Conservation (phyloP, 2,329 filamentous ascomycete genomes). For the Hymenoscyphus albidus region DNA sequence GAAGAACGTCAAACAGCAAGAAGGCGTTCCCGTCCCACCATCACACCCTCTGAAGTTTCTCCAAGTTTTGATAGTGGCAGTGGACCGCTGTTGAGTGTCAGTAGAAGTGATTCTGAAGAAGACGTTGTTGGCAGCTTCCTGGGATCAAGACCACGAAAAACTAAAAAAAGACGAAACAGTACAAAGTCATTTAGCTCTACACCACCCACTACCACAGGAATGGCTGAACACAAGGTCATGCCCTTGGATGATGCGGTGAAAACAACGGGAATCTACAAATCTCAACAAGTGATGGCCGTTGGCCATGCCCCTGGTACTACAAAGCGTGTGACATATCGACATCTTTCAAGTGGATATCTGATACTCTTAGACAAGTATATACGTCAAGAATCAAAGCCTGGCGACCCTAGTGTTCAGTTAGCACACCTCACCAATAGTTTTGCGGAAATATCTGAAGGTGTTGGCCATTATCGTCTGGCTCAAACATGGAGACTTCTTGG, state of each 20-base stretch:
- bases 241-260: slow-evolving; percentile 56
- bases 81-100: slow-evolving; percentile 50
- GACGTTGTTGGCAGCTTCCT: slow-evolving; percentile 60
- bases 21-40: slow-evolving; percentile 40
- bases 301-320: slow-evolving; percentile 52
- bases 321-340: slow-evolving; percentile 51
- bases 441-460: slow-evolving; percentile 53
- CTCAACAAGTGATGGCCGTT: slow-evolving; percentile 61
- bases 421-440: slow-evolving; percentile 51
- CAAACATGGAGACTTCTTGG: slow-evolving; percentile 62
- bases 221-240: slow-evolving; percentile 44
- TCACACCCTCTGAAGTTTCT: slow-evolving; percentile 27
- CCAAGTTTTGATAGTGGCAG: slow-evolving; percentile 41
- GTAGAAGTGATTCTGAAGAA: slow-evolving; percentile 62
- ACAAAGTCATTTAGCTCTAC: slow-evolving; percentile 51
- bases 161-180: slow-evolving; percentile 43
- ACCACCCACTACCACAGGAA: slow-evolving; percentile 40
- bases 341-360: slow-evolving; percentile 54
- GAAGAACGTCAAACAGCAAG: slow-evolving; percentile 51
- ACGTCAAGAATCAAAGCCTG: background rate
- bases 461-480: slow-evolving; percentile 55
- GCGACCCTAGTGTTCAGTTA: slow-evolving; percentile 39
- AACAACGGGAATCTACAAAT: slow-evolving; percentile 53
- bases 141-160: slow-evolving; percentile 41
- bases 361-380: slow-evolving; percentile 41